Conservation (phyloP, 139 green algal species). For the Micromonas pusilla region DNA sequence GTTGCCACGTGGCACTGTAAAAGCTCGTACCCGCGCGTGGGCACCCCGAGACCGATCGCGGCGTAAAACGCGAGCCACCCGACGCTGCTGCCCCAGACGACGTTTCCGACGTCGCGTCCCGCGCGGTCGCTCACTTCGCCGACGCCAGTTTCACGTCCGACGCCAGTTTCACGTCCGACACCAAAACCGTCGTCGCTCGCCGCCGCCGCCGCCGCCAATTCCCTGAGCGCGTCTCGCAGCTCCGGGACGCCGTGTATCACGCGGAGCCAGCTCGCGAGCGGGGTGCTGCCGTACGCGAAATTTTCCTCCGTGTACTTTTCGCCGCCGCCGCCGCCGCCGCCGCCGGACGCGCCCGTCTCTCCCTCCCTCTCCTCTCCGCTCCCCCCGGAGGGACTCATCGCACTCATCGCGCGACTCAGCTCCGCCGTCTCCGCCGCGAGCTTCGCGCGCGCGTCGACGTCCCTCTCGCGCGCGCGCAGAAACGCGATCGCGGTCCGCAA, state of each 20-base stretch:
- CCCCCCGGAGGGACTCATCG: not conserved
- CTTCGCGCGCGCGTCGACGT: not conserved
- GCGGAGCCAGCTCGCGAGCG: not conserved
- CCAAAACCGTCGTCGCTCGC: not conserved
- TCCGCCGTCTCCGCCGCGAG: not conserved
- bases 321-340: too few species aligned
- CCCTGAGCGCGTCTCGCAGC: not conserved
- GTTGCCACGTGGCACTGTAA: not conserved
- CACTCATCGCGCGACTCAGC: too few species aligned
- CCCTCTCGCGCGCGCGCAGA: not conserved
- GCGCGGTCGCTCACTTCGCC: too few species aligned
- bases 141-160: too few species aligned
- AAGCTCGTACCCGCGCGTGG: not conserved
- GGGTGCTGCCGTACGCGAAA: conserved; percentile 18
- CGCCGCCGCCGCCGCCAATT: not conserved
- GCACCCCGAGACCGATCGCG: not conserved
- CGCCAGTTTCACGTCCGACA: too few species aligned
- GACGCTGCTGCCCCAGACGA: not conserved
- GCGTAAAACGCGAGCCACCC: conserved; percentile 23
- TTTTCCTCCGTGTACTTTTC: conserved; percentile 1
- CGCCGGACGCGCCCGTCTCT: not conserved
- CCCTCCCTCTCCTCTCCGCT: not conserved
- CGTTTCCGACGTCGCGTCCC: not conserved
- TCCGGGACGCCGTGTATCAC: not conserved
- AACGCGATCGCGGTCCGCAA: too few species aligned